Evolutionary conservation across 2,329 filamentous ascomycete genomes (phyloP), one percentile per base, ranked within the genome.

Genomic region (Phialemoniopsis sp.): DNA sequence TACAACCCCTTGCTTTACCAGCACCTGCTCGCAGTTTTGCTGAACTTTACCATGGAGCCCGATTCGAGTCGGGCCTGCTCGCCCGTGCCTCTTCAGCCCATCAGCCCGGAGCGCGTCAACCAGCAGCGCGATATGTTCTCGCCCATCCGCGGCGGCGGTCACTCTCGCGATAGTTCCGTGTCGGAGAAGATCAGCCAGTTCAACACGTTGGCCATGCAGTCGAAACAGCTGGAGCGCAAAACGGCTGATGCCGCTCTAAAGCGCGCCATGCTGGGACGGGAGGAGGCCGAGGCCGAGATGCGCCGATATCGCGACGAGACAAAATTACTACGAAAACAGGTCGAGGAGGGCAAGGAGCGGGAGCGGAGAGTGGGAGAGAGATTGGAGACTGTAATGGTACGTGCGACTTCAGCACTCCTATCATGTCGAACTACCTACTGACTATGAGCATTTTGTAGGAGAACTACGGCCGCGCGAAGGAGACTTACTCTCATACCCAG

Each of bases 141-240:
- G 18, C 55, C 64, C 30, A 41, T 44, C 10, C 41, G 44, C 37
- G 38, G 33, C 35, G 51, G 51, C 33, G 65, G 63, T 41, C 66
- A 69, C 54, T 62, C 60, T 13, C 71, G 78, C 46, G 76, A 80
- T 44, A 79, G 76, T 50, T 77, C 78, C 16, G 80, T 86, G 6
- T 70, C 80, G 50, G 78, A 83, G 44, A 79, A 81, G 54, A 83
- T 87, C 46, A 80, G 78, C 54, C 84, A 86, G 59, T 87, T 88
- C 61, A 86, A 88, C 64, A 76, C 71, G 41, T 69, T 88, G 29
- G 75, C 82, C 41, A 63, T 71, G 48, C 69, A 76, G 58, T 73
- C 74, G 28, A 80, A 78, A 52, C 72, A 79, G 35, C 64, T 81
- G 38, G 80, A 83, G 57, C 73, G 79, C 51, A 82, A 78, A 60